Evolutionary conservation across 2,329 filamentous ascomycete species (phyloP).

Genomic region (Fusarium tricinctum): DNA sequence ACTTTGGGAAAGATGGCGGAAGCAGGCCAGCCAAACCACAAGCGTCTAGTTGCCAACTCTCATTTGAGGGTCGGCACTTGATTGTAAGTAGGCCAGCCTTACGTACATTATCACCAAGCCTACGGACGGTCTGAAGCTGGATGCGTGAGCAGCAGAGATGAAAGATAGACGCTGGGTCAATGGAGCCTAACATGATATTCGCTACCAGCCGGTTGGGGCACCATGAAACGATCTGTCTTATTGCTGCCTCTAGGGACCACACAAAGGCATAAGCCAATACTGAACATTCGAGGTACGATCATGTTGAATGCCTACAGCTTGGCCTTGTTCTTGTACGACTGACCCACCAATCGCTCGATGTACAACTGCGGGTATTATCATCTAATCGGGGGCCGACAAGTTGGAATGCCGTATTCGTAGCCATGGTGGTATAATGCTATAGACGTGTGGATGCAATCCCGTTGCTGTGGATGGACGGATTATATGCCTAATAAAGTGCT

Average conservation of each 20-base stretch:
- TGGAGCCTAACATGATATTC: slow-evolving; percentile 6
- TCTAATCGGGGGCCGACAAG: slow-evolving; percentile 24
- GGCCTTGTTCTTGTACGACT: slow-evolving; percentile 14
- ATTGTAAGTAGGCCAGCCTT: slow-evolving; percentile 25
- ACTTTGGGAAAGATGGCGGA: slow-evolving; percentile 4
- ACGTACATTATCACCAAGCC: slow-evolving; percentile 20
- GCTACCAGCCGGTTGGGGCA: slow-evolving; percentile 35
- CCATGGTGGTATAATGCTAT: slow-evolving; percentile 38
- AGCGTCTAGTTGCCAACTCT: slow-evolving; percentile 21
- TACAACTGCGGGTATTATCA: slow-evolving; percentile 21
- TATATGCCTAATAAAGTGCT: slow-evolving; percentile 34
- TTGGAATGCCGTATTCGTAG: slow-evolving; percentile 30
- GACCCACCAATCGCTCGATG: slow-evolving; percentile 16
- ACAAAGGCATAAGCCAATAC: too few relatives aligned
- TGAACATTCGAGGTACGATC: background rate
- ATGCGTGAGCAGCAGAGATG: slow-evolving; percentile 16
- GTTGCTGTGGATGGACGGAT: slow-evolving; percentile 26
- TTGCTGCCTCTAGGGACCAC: too few relatives aligned
- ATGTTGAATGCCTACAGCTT: slow-evolving; percentile 7
- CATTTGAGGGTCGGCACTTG: slow-evolving; percentile 25
- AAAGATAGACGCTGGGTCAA: slow-evolving; percentile 26
- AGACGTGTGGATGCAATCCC: slow-evolving; percentile 37
- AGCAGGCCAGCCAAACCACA: slow-evolving; percentile 8
- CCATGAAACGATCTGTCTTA: slow-evolving; percentile 34
- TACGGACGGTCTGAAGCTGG: slow-evolving; percentile 30